A percentile compares a stretch with the other conserved stretches of the same genome.
These are phyloP conservation scores for Solanum okadae DNA, from an alignment of 257 asterid species.

Conservation along the genomic window DNA sequence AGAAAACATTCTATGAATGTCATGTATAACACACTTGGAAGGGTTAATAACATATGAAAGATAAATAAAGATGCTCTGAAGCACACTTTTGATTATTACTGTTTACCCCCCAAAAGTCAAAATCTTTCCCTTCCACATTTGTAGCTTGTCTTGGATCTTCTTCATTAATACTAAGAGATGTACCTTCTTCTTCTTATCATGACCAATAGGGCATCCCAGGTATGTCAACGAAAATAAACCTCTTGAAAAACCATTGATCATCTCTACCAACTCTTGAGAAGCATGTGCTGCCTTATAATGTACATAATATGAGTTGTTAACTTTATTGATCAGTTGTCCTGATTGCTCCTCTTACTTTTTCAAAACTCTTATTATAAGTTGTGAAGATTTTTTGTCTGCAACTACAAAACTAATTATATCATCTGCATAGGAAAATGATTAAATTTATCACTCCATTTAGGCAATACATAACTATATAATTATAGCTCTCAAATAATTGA, in stretches of 20 bases:
- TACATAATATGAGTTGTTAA: not conserved
- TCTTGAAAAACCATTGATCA: not conserved
- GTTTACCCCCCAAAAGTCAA: not conserved
- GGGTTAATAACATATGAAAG: too few species aligned
- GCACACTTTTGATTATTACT: not conserved
- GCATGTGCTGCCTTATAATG: not conserved
- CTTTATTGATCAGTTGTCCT: not conserved
- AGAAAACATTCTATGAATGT: not conserved
- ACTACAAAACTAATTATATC: too few species aligned
- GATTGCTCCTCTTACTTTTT: not conserved
- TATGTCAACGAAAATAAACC: not conserved
- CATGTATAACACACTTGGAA: too few species aligned
- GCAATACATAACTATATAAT: too few species aligned
- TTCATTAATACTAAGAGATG: not conserved
- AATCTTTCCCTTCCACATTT: not conserved
- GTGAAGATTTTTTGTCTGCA: too few species aligned
- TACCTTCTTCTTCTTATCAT: not conserved
- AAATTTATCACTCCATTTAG: too few species aligned
- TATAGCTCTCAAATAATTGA: too few species aligned
- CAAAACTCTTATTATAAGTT: not conserved
- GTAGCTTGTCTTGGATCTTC: not conserved
- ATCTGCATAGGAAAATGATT: too few species aligned
- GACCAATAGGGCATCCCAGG: not conserved
- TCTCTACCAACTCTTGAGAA: not conserved
- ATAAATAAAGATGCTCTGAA: too few species aligned